Percentiles rank a stretch among this genome's conserved stretches.
phyloP scores from a whole-genome alignment of 805 yeast species.

The Henningerozyma blattae region DNA sequence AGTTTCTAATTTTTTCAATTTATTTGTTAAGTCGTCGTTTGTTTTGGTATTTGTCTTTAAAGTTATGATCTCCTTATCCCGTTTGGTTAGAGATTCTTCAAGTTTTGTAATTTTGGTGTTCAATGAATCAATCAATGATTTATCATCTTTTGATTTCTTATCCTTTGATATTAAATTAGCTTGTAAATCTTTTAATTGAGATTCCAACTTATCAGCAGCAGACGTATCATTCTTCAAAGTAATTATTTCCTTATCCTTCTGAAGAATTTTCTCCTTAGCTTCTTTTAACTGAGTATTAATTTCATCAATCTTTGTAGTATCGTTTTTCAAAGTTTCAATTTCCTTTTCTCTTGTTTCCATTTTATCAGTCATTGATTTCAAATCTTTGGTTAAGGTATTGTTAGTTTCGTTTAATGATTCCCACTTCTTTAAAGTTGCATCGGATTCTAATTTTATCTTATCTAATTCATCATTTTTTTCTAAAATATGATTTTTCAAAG shows the following conservation, averaged over 20 bases:
- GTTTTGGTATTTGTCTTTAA: background rate
- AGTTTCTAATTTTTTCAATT: constrained; percentile 38
- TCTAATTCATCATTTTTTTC: too few species aligned
- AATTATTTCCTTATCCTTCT: too few species aligned
- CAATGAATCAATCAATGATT: constrained; percentile 17
- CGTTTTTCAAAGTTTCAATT: constrained; percentile 11
- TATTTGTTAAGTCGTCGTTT: constrained; percentile 33
- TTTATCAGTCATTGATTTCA: constrained; percentile 11
- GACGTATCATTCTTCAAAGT: too few species aligned
- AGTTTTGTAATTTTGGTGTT: constrained; percentile 11
- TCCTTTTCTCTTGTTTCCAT: constrained; percentile 17
- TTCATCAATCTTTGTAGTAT: constrained; percentile 8
- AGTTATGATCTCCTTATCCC: too few species aligned
- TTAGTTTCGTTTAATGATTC: too few species aligned
- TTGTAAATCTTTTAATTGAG: constrained; percentile 5
- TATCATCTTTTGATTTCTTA: constrained; percentile 37
- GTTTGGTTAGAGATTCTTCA: constrained; percentile 28
- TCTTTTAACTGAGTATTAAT: too few species aligned
- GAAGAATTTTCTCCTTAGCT: too few species aligned
- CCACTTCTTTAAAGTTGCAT: too few species aligned
- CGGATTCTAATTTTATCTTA: too few species aligned
- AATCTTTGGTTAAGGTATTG: constrained; percentile 13
- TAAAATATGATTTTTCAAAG: too few species aligned
- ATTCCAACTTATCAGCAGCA: constrained; percentile 14
- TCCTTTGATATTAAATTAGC: constrained; percentile 22